phyloP scores from a whole-genome alignment of 768 basidiomycete species.

The Symmetrospora coprosmae region DNA sequence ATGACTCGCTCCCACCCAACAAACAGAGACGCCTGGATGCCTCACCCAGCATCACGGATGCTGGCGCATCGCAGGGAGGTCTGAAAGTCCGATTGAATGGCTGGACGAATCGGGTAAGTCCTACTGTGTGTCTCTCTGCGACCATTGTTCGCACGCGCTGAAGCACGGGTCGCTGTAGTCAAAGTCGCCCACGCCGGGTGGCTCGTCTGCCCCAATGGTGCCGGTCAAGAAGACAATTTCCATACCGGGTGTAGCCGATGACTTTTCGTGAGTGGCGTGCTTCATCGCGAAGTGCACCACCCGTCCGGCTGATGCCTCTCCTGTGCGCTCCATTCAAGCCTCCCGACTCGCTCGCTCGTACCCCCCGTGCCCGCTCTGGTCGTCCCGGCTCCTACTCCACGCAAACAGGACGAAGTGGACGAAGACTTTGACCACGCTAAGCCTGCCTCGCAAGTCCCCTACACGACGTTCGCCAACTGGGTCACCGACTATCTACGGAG shows the following conservation, averaged over 20 bases:
- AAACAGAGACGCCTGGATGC: slow-evolving; percentile 10
- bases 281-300: slow-evolving; percentile 17
- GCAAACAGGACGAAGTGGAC: slow-evolving; percentile 39
- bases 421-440: slow-evolving; percentile 41
- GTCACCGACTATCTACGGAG: slow-evolving; percentile 80
- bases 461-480: slow-evolving; percentile 63
- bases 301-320: slow-evolving; percentile 13
- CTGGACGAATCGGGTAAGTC: slow-evolving; percentile 5
- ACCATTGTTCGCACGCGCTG: no score
- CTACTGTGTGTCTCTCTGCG: not conserved
- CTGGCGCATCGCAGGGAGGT: not conserved
- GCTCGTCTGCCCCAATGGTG: not conserved
- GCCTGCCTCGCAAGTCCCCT: slow-evolving; percentile 38
- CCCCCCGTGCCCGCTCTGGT: slow-evolving; percentile 24
- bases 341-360: slow-evolving; percentile 23
- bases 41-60: not conserved
- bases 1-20: slow-evolving; percentile 1
- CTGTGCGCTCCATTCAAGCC: slow-evolving; percentile 24
- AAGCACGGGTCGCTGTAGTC: no score
- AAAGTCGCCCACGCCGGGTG: not conserved
- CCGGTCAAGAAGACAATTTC: not conserved
- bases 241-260: slow-evolving; percentile 7
- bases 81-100: slow-evolving; percentile 6
- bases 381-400: slow-evolving; percentile 37
- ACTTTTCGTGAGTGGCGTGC: not conserved